These are phyloP conservation scores for Ganoderma sinense DNA, from an alignment of 1,284 basidiomycete species.

Conservation along the genomic window DNA sequence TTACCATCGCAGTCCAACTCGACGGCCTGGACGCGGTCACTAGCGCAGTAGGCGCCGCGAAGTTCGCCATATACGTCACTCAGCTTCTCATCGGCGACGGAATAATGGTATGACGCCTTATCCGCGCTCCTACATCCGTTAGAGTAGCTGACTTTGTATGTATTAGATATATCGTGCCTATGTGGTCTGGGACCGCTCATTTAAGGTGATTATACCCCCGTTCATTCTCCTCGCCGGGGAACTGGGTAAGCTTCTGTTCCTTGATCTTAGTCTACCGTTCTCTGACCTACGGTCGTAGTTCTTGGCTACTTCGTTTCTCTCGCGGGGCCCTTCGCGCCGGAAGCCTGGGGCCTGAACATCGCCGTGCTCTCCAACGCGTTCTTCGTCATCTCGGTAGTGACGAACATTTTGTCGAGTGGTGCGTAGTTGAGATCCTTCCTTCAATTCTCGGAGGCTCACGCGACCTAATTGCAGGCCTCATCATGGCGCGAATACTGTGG, in stretches of 20 bases:
- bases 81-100: slow-evolving; percentile 21
- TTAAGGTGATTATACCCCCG: slow-evolving; percentile 9
- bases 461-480: slow-evolving; percentile 9
- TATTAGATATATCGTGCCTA: slow-evolving; percentile 17
- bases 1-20: slow-evolving; percentile 2
- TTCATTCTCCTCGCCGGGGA: slow-evolving; percentile 10
- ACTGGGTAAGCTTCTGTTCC: neutral
- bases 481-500: slow-evolving; percentile 16
- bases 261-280: neutral
- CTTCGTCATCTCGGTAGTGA: slow-evolving; percentile 20
- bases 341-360: neutral
- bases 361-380: slow-evolving; percentile 1
- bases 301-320: slow-evolving; percentile 1
- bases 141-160: neutral
- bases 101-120: slow-evolving; percentile 14
- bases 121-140: neutral
- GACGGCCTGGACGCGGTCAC: neutral
- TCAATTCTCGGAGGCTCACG: neutral
- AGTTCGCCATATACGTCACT: slow-evolving; percentile 16
- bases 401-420: slow-evolving; percentile 23
- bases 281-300: neutral
- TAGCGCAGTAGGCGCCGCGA: slow-evolving; percentile 10
- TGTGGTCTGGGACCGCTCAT: slow-evolving; percentile 21
- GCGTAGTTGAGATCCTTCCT: neutral
- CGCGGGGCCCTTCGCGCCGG: neutral